Evolutionary conservation across 1,284 basidiomycete genomes (phyloP), one percentile per base, ranked within the genome.

Genomic region (Bondarzewia mesenterica): DNA sequence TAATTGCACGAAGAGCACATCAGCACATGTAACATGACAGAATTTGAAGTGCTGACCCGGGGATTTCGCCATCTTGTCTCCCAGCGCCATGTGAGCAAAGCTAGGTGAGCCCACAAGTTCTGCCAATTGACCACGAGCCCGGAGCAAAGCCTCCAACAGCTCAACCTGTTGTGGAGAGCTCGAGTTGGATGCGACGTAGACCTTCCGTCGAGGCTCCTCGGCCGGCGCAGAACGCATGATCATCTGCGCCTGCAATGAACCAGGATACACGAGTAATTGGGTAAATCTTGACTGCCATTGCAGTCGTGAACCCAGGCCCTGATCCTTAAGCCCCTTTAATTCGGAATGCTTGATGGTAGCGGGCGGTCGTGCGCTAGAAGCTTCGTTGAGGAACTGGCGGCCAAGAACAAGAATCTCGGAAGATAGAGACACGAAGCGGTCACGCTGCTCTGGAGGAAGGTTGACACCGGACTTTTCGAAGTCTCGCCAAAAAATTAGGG

Each of bases 391-490:
- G 60, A 98, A 98, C 48, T 85, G 76, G 12, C 94, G 80, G 5
- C 93, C 93, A 7, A 97, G 82, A 0, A 85, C 74, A n/a, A 96
- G 73, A 50, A 98, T 91, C 44, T 91, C 85, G 27, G 94, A 91
- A n/a, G 91, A 94, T 10, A 98, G 73, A 3, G 85, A 77, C 12
- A 99, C 93, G 56, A 98, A 97, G 45, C 79, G 80, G 37, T 81
- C 74, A 22, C 95, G 79, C 56, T 90, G 75, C 2, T 73, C 72
- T 0, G 85, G 80, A 7, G 93, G 87, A 4, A 98, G 76, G 62
- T 95, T 80, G 56, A 99, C 96, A 1, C 93, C 95, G 6, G 93
- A 96, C 65, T 94, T 95, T 63, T 97, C 92, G 68, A 99, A 99
- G 71, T 99, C 96, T 44, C 88, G 80, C 76, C 93, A 85, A 67